Evolutionary conservation across 169 alveolate species (phyloP).

Genomic region (Plasmodium gonderi): DNA sequence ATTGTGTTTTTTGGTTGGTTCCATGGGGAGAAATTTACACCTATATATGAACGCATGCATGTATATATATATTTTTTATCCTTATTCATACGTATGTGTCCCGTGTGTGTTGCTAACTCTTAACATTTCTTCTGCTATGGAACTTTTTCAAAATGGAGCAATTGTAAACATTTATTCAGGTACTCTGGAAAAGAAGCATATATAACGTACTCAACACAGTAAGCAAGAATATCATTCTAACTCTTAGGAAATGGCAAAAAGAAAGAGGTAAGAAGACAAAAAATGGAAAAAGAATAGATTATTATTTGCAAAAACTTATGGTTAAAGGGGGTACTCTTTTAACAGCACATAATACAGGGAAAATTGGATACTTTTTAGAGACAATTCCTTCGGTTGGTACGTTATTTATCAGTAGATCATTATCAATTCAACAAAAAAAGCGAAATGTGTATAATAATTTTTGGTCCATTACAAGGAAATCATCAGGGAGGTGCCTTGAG

Average conservation of each 20-base stretch:
- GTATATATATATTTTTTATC: neutral
- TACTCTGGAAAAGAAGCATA: neutral
- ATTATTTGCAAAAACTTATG: too few relatives aligned
- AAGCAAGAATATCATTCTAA: neutral
- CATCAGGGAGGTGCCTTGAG: neutral
- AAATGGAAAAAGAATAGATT: neutral
- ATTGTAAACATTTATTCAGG: neutral
- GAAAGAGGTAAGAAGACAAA: neutral
- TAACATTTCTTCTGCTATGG: neutral
- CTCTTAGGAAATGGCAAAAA: neutral
- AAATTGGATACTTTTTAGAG: too few relatives aligned
- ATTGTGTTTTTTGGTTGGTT: neutral
- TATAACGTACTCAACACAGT: neutral
- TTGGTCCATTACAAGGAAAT: neutral
- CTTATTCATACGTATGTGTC: too few relatives aligned
- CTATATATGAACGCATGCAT: neutral
- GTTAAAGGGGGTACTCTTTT: neutral
- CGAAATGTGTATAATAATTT: neutral
- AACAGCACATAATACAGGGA: too few relatives aligned
- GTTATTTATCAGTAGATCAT: neutral
- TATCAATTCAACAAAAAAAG: neutral
- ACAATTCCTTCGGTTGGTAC: too few relatives aligned
- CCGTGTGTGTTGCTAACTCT: neutral
- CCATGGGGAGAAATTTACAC: neutral
- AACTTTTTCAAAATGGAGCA: neutral